phyloP scores from a whole-genome alignment of 2,329 filamentous ascomycete species.

The Juglanconis sp. region DNA sequence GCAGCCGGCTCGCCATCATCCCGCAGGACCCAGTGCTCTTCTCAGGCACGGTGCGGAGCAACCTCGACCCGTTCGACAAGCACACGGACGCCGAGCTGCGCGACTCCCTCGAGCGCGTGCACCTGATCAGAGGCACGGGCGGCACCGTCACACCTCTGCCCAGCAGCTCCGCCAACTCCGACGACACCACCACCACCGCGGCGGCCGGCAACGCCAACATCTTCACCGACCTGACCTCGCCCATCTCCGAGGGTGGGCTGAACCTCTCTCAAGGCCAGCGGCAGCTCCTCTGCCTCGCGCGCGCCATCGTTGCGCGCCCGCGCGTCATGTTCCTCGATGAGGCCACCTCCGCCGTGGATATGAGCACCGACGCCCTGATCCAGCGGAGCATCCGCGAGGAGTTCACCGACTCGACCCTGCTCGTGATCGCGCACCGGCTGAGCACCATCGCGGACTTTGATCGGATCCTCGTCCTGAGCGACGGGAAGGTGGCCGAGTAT shows the following conservation, averaged over 20 bases:
- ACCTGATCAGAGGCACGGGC: slow-evolving; percentile 47
- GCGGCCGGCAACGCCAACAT: slow-evolving; percentile 58
- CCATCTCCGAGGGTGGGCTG: slow-evolving; percentile 68
- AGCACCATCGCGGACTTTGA: slow-evolving; percentile 78
- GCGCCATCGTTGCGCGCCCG: slow-evolving; percentile 67
- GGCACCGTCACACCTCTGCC: slow-evolving; percentile 36
- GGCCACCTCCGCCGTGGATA: slow-evolving; percentile 75
- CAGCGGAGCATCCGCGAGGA: slow-evolving; percentile 71
- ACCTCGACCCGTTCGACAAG: slow-evolving; percentile 73
- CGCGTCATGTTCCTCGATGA: slow-evolving; percentile 80
- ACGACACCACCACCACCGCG: slow-evolving; percentile 20
- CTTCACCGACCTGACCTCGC: slow-evolving; percentile 59
- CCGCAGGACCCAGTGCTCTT: slow-evolving; percentile 79
- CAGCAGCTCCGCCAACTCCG: slow-evolving; percentile 33
- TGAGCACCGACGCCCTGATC: slow-evolving; percentile 71
- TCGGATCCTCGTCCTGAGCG: slow-evolving; percentile 67
- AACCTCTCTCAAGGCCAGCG: slow-evolving; percentile 76
- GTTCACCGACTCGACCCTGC: slow-evolving; percentile 64
- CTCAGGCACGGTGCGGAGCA: slow-evolving; percentile 71
- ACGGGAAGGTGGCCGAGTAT: slow-evolving; percentile 65
- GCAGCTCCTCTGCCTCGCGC: slow-evolving; percentile 71
- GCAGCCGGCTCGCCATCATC: slow-evolving; percentile 75
- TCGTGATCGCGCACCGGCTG: slow-evolving; percentile 73
- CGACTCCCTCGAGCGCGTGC: slow-evolving; percentile 67
- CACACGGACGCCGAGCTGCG: slow-evolving; percentile 66